Evolutionary conservation across 768 basidiomycete species (phyloP), one percentile per base, ranked within the genome.

Genomic region (Ramaria sp.): DNA sequence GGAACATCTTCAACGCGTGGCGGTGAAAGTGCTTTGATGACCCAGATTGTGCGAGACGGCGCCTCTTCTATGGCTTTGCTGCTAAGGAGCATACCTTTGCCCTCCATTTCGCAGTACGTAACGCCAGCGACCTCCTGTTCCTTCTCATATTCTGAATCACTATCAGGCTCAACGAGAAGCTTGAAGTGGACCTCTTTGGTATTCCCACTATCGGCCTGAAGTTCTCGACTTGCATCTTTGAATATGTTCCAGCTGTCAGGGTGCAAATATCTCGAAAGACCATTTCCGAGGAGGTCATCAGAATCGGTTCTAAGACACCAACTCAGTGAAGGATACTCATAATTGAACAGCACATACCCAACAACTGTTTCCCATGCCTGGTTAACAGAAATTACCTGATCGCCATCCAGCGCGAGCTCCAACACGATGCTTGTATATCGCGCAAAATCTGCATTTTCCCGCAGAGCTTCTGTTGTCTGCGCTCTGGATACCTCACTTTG

Each of bases 31-130:
- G 91, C 89, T 65, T 85, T 91, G 67, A 93, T 81, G 43, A 95
- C 92, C 93, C 93, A 97, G 93, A 97, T 96, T 13, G 94, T 95
- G 67, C 97, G 96, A 15, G 92, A 88, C 13, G 91, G 83, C 57
- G 81, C 78, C 16, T 86, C 86, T 52, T 84, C 85, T 65, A 92
- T 82, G 25, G 51, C 45, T 30, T 93, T 82, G 71, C 97, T 94
- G 57, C 89, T 78, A 83, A 98, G 94, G 62, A 98, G 79, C 96
- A 99, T 97, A 16, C 96, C 96, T 65, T 95, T 95, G 28, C 89
- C 96, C 63, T 97, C 94, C 85, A 98, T 92, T 60, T 79, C 81
- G 66, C 90, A 87, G 67, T 81, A 88, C 27, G 85, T 73, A 6
- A 70, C 68, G 9, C 68, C 65, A 27, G 38, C 30, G 25, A 42